Evolutionary conservation across 2,329 filamentous ascomycete genomes (phyloP).

Genomic region (Aschersonia sp.): DNA sequence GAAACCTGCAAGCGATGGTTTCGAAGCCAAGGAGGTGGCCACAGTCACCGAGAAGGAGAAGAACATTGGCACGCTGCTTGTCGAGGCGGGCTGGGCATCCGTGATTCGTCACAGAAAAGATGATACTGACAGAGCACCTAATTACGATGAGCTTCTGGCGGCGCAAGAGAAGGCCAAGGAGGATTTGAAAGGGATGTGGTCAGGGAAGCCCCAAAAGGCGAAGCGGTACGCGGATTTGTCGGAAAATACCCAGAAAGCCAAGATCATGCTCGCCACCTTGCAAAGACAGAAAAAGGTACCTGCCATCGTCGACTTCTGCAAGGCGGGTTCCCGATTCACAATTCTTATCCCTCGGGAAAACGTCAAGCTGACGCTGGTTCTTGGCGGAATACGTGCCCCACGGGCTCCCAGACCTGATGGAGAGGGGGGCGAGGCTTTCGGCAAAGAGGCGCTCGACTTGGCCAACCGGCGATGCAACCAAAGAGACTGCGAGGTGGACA

Average conservation of each 20-base stretch:
- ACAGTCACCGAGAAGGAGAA: conserved; percentile 73
- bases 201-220: conserved; percentile 68
- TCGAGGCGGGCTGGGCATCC: conserved; percentile 86
- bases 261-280: conserved; percentile 77
- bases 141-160: conserved; percentile 78
- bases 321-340: conserved; percentile 90
- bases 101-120: conserved; percentile 93
- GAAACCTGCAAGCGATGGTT: conserved; percentile 78
- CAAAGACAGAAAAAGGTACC: conserved; percentile 87
- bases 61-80: conserved; percentile 70
- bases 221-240: conserved; percentile 82
- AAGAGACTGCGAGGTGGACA: conserved; percentile 89
- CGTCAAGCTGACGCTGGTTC: conserved; percentile 85
- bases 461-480: conserved; percentile 81
- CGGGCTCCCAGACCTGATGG: conserved; percentile 64
- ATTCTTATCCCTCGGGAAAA: conserved; percentile 84
- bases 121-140: conserved; percentile 81
- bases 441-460: conserved; percentile 85
- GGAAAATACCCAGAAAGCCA: conserved; percentile 86
- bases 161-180: conserved; percentile 74
- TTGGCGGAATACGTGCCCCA: conserved; percentile 84
- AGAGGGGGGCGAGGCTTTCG: conserved; percentile 79
- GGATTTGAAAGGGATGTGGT: conserved; percentile 90
- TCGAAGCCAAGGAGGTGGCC: conserved; percentile 87
- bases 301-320: conserved; percentile 91